These are phyloP conservation scores for Pseudocercospora pini-densiflorae DNA, from an alignment of 2,329 filamentous ascomycete species.

Conservation along the genomic window DNA sequence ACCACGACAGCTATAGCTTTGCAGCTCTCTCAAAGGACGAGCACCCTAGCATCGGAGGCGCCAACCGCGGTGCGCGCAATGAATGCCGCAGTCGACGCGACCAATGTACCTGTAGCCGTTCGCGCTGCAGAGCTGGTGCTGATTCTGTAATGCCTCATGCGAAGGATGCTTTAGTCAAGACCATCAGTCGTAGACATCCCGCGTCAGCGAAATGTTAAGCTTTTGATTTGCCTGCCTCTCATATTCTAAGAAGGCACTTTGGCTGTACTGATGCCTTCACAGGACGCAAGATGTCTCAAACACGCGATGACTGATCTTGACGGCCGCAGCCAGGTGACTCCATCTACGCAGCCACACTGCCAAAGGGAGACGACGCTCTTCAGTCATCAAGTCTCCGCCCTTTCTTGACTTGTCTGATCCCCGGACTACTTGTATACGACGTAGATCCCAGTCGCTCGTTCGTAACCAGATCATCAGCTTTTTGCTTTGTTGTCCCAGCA, in stretches of 20 bases:
- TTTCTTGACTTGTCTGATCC: neutral
- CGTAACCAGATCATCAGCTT: neutral
- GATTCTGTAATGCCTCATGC: neutral
- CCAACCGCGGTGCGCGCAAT: neutral
- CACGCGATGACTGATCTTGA: slow-evolving; percentile 13
- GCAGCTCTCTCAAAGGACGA: neutral
- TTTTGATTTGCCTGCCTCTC: slow-evolving; percentile 5
- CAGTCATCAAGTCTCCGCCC: slow-evolving; percentile 7
- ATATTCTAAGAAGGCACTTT: neutral
- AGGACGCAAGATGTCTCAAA: slow-evolving; percentile 9
- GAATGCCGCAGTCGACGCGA: neutral
- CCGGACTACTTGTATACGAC: slow-evolving; percentile 7
- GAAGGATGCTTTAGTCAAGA: neutral
- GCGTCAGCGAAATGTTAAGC: slow-evolving; percentile 13
- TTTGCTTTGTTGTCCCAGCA: neutral
- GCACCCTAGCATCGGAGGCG: neutral
- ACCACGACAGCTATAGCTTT: neutral
- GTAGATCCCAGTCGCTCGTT: slow-evolving; percentile 7
- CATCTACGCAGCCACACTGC: slow-evolving; percentile 16
- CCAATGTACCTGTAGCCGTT: slow-evolving; percentile 17
- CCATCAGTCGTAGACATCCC: neutral
- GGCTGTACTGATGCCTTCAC: neutral
- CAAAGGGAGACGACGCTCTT: slow-evolving; percentile 1
- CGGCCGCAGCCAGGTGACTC: slow-evolving; percentile 14
- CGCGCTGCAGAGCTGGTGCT: neutral